phyloP scores from a whole-genome alignment of 495 filamentous ascomycete genomes.

The Tetracladium setigerum region DNA sequence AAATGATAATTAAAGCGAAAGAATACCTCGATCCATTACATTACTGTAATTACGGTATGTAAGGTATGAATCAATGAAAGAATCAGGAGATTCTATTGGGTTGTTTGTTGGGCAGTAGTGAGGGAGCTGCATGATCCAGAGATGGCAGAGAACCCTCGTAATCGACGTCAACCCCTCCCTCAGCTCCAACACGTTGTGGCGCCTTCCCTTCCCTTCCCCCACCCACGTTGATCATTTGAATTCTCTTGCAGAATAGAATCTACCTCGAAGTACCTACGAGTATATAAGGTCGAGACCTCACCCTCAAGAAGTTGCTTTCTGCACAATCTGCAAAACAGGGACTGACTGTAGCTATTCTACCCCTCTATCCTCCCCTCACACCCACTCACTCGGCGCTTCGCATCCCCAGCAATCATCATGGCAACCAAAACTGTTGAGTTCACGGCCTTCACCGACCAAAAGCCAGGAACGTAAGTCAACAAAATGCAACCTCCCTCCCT shows the following conservation, averaged over 20 bases:
- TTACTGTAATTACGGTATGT: too few relatives aligned
- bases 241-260: background rate
- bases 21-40: too few relatives aligned
- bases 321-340: too few relatives aligned
- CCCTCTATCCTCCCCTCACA: background rate
- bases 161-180: background rate
- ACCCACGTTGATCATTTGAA: constrained; percentile 8
- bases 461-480: constrained; percentile 90
- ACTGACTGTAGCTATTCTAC: too few relatives aligned
- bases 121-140: background rate
- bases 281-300: too few relatives aligned
- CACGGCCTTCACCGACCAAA: constrained; percentile 85
- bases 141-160: constrained; percentile 7
- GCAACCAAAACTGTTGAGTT: constrained; percentile 68
- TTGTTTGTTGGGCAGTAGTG: background rate
- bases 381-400: constrained; percentile 1
- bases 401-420: constrained; percentile 11
- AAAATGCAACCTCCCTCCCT: constrained; percentile 22
- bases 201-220: too few relatives aligned
- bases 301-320: too few relatives aligned
- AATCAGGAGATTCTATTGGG: background rate
- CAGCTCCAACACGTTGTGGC: background rate
- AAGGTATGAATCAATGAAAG: too few relatives aligned
- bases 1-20: too few relatives aligned
- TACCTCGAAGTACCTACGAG: too few relatives aligned